Evolutionary conservation across 306 rosid genomes (phyloP).

Genomic region (Quercus aquifolioides): DNA sequence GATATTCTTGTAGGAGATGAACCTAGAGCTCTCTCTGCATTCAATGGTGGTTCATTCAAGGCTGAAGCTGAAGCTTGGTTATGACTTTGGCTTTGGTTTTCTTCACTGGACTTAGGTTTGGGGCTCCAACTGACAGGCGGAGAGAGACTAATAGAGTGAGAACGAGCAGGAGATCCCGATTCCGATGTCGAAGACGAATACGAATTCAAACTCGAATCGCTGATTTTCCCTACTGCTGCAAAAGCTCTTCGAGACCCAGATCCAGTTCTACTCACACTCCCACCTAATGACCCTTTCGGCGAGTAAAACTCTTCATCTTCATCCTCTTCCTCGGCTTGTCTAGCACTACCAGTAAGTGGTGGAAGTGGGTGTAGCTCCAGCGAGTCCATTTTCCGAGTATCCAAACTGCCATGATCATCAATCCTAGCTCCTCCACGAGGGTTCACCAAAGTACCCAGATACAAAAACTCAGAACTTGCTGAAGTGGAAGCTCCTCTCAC

Average conservation of each 20-base stretch:
- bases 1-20: neutral
- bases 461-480: slow-evolving; percentile 82
- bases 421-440: slow-evolving; percentile 43
- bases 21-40: slow-evolving; percentile 8
- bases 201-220: slow-evolving; percentile 31
- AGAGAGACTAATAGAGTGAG: slow-evolving; percentile 37
- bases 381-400: slow-evolving; percentile 46
- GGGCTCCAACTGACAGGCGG: slow-evolving; percentile 41
- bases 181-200: slow-evolving; percentile 29
- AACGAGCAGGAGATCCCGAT: slow-evolving; percentile 45
- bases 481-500: slow-evolving; percentile 26
- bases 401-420: neutral
- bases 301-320: slow-evolving; percentile 59
- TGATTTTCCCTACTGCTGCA: slow-evolving; percentile 20
- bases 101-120: neutral
- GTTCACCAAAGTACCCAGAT: slow-evolving; percentile 76
- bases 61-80: no score
- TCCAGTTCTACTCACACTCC: slow-evolving; percentile 33
- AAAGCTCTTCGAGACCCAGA: slow-evolving; percentile 38
- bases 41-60: no score
- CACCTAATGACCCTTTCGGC: slow-evolving; percentile 47
- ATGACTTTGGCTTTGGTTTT: no score
- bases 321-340: slow-evolving; percentile 25
- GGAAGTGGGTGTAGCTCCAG: slow-evolving; percentile 63
- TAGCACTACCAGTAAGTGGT: slow-evolving; percentile 33